Percentiles rank a stretch among this genome's conserved stretches.
Evolutionary conservation across 2,329 filamentous ascomycete species (phyloP).

Genomic region (Clarireedia hainanense): DNA sequence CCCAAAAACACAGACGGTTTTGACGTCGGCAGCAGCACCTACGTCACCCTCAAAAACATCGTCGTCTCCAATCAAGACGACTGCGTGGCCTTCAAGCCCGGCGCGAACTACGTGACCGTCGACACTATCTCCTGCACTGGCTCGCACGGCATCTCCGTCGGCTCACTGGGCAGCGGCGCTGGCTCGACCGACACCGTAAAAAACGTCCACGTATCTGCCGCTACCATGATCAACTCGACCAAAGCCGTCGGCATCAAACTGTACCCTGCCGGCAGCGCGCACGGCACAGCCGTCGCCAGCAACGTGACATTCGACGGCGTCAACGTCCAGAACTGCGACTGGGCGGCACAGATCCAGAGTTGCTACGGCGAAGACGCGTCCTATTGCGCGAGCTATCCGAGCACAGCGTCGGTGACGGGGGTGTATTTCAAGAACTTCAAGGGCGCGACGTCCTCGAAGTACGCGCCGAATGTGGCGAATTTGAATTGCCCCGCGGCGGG

Average conservation of each 20-base stretch:
- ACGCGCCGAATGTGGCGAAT: slow-evolving; percentile 31
- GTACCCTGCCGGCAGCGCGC: slow-evolving; percentile 32
- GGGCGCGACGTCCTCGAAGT: slow-evolving; percentile 32
- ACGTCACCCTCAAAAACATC: slow-evolving; percentile 41
- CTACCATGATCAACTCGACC: slow-evolving; percentile 34
- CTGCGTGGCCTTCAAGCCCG: slow-evolving; percentile 50
- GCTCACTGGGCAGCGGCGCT: slow-evolving; percentile 34
- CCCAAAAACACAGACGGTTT: slow-evolving; percentile 48
- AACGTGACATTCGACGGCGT: slow-evolving; percentile 37
- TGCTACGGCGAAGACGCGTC: slow-evolving; percentile 33
- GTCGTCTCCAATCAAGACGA: slow-evolving; percentile 50
- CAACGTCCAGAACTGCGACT: slow-evolving; percentile 33
- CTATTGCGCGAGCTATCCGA: slow-evolving; percentile 32
- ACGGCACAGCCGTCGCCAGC: slow-evolving; percentile 32
- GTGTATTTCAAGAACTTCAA: slow-evolving; percentile 33
- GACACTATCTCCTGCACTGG: slow-evolving; percentile 37
- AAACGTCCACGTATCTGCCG: slow-evolving; percentile 35
- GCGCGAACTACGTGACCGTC: slow-evolving; percentile 37
- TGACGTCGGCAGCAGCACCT: slow-evolving; percentile 38
- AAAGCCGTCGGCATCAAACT: slow-evolving; percentile 41
- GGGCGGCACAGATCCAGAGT: slow-evolving; percentile 39
- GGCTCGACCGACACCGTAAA: slow-evolving; percentile 32
- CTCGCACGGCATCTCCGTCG: slow-evolving; percentile 40
- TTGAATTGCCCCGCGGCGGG: slow-evolving; percentile 33
- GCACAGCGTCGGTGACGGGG: slow-evolving; percentile 29